Evolutionary conservation across 495 filamentous ascomycete species (phyloP), one percentile per base, ranked within the genome.

Genomic region (Xylaria telfairii): DNA sequence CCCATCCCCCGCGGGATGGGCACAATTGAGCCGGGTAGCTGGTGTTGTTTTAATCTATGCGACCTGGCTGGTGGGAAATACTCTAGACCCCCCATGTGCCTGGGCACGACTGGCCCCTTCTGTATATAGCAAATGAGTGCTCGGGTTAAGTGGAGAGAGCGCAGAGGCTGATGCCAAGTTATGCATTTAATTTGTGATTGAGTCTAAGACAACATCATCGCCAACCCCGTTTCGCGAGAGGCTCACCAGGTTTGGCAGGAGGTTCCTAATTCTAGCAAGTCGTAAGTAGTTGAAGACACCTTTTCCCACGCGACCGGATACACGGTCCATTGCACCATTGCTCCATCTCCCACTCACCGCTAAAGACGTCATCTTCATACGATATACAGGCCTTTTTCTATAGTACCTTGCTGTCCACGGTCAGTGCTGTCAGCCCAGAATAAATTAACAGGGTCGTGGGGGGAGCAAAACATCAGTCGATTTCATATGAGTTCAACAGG

Each of bases 101-200:
- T 39, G 19, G 32, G 28, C n/a, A n/a, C n/a, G n/a, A n/a, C n/a
- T n/a, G n/a, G n/a, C n/a, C 26, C 28, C 53, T 8, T 32, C 53
- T 57, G 53, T 30, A 57, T 17, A 19, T 4, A 30, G 17, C 32
- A 63, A 39, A 60, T 41, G 34, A 60, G n/a, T 24, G 24, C 57
- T 4, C n/a, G 19, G 4, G 57, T 24, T 17, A 26, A 67, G 42
- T 34, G 42, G 42, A 59, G 28, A 47, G 44, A 47, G 42, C n/a
- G 1, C 17, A 42, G 59, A 70, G 68, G 59, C 49, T 59, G 68
- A 70, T 70, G 60, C 61, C 68, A 70, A 57, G 51, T 30, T n/a
- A 21, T 57, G 60, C 61, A 65, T 65, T 37, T 56, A 42, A 65
- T 46, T 47, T 70, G 26, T 28, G 41, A n/a, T 47, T 28, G 47